Evolutionary conservation across 495 filamentous ascomycete genomes (phyloP), one percentile per base, ranked within the genome.

Genomic region (Chaetomium tenue): DNA sequence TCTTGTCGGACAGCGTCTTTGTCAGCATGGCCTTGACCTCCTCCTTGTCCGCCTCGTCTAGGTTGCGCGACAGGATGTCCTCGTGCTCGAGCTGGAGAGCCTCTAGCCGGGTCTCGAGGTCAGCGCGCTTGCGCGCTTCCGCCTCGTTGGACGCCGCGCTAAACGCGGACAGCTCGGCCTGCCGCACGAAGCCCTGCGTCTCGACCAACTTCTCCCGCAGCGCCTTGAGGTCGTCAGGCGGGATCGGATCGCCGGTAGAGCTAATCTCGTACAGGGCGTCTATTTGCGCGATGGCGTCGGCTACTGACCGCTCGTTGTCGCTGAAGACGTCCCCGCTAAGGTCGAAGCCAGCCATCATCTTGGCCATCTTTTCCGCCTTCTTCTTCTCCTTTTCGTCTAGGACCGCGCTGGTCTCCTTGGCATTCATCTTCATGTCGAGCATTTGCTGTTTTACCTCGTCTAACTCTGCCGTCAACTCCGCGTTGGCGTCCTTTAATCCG

Each of bases 291-390:
- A 98, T 92, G 61, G 91, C 86, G 60, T 87, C 83, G 70, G 90
- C 86, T 47, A 98, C 88, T 54, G 86, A 88, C 63, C 87, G 84
- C 74, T 97, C 94, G 70, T 96, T 97, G 42, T 91, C 89, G 48
- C 90, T 94, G 76, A 97, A 92, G 18, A 91, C 86, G 60, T 97
- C 92, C 23, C 87, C 89, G 44, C 90, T 92, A 39, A 97, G 84
- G 71, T 98, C 93, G 66, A 98, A 97, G 7, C 93, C 91, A 55
- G 94, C 93, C 93, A 98, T 97, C 94, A 98, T 98, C 84, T 97
- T 91, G 30, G 94, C 94, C 94, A 98, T 98, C 74, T 92, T 91
- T 79, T 98, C 94, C 7, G 91, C 91, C 81, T 98, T 98, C 81
- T 92, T 93, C 82, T 91, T 93, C 76, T 98, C 94, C 81, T 98